Evolutionary conservation across 2,329 filamentous ascomycete genomes (phyloP), one percentile per base, ranked within the genome.

Genomic region (Cryphonectria carpinicola): DNA sequence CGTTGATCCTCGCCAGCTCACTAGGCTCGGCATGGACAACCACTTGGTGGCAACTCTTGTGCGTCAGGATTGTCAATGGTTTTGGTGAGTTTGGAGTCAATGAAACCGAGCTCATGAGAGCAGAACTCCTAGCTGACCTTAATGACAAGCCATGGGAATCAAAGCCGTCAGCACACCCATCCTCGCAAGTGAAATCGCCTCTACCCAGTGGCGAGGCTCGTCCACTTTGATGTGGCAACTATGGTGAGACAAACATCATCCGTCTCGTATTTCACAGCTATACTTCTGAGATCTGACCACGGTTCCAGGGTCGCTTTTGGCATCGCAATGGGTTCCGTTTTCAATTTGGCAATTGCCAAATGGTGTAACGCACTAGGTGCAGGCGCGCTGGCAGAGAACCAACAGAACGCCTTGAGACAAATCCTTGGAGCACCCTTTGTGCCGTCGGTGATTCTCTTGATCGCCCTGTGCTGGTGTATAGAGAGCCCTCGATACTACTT

Each of bases 81-180:
- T 72, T 83, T 25, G 81, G 81, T 82, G 54, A 69, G 80, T 74
- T 3, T 32, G 4, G 46, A 11, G 1, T 10, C 22, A 22, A n/a
- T 46, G 17, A 14, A 1, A 17, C 32, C 0, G 5, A 39, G 22
- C 25, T 65, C 2, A 69, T 39, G 28, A 35, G 28, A 14, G 1
- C 1, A 8, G 3, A n/a, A 1, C 5, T 6, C 3, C 32, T 66
- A 4, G 61, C 56, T 32, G 6, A 19, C 3, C 7, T 2, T 19
- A 19, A 2, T 62, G 80, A 83, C 82, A 0, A 85, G 54, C 54
- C 54, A 58, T 85, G 84, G 84, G 84, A 0, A 79, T 85, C 37
- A 85, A 85, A 71, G 84, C 84, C 0, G 83, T 85, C 49, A 85
- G 82, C 52, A 83, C 83, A 0, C 82, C 84, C 0, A 84, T 85